Percentiles rank a stretch among this genome's conserved stretches.
These are phyloP conservation scores for Delonix regia DNA, from an alignment of 306 rosid genomes.

Conservation along the genomic window DNA sequence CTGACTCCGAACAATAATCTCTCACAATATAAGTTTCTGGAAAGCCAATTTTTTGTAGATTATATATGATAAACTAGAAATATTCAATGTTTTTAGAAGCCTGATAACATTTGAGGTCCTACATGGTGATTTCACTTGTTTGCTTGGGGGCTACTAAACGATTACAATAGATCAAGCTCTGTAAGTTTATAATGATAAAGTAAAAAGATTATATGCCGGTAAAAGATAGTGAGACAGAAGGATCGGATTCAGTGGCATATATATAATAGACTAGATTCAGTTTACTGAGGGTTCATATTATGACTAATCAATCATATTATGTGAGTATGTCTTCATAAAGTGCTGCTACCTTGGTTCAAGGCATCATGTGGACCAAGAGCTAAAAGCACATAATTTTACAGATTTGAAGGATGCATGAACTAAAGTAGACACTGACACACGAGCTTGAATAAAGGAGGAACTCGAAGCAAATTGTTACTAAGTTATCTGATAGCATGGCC, in stretches of 20 bases:
- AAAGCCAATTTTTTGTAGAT: background rate
- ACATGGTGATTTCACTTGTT: background rate
- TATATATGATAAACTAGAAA: background rate
- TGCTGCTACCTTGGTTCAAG: background rate
- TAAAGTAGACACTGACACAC: background rate
- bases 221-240: background rate
- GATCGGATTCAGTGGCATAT: background rate
- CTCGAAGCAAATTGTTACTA: conserved; percentile 1
- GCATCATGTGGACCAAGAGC: background rate
- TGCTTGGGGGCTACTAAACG: background rate
- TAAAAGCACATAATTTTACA: background rate
- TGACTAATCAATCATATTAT: background rate
- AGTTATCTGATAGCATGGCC: background rate
- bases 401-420: background rate
- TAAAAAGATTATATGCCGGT: background rate
- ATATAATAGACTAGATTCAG: background rate
- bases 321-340: background rate
- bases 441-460: background rate
- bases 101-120: background rate
- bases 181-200: background rate
- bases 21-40: background rate
- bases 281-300: background rate
- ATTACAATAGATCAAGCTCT: background rate
- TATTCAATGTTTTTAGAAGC: background rate
- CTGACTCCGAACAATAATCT: background rate